These are phyloP conservation scores for Pterocarpus macrocarpus DNA, from an alignment of 306 rosid species.

Conservation along the genomic window DNA sequence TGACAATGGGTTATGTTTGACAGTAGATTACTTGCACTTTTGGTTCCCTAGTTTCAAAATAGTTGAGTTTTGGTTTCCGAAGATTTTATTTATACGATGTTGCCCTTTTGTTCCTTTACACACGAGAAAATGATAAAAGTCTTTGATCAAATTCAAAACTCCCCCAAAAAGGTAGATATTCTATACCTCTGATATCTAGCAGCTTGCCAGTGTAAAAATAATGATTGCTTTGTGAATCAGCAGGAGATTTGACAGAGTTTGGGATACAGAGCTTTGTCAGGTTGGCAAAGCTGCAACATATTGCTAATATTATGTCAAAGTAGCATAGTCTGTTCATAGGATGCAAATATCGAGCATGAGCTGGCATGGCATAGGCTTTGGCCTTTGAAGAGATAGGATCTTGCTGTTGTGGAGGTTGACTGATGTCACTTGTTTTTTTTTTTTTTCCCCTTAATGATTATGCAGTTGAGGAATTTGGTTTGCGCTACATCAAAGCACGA, in stretches of 20 bases:
- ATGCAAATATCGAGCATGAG: constrained; percentile 29
- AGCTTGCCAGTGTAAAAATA: constrained; percentile 20
- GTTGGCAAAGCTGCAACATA: not conserved
- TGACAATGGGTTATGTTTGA: not conserved
- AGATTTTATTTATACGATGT: not conserved
- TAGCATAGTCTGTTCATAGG: constrained; percentile 2
- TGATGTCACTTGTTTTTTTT: constrained; percentile 14
- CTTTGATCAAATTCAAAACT: not conserved
- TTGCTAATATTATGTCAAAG: constrained; percentile 23
- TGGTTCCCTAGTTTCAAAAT: constrained; percentile 10
- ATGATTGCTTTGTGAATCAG: not conserved
- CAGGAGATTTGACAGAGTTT: not conserved
- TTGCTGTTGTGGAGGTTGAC: not conserved
- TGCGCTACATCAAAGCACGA: constrained; percentile 93
- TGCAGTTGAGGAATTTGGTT: constrained; percentile 89
- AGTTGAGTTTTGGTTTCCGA: constrained; percentile 18
- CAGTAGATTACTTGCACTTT: not conserved
- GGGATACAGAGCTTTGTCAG: constrained; percentile 7
- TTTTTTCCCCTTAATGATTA: not conserved
- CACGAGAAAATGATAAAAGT: constrained; percentile 15
- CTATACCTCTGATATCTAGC: not conserved
- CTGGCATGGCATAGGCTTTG: constrained; percentile 4
- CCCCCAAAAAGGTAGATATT: not conserved
- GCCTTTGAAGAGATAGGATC: constrained; percentile 24
- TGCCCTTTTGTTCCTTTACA: not conserved